These are phyloP conservation scores for Globisporangium paddicum DNA, from an alignment of 352 stramenopile species.

Conservation along the genomic window DNA sequence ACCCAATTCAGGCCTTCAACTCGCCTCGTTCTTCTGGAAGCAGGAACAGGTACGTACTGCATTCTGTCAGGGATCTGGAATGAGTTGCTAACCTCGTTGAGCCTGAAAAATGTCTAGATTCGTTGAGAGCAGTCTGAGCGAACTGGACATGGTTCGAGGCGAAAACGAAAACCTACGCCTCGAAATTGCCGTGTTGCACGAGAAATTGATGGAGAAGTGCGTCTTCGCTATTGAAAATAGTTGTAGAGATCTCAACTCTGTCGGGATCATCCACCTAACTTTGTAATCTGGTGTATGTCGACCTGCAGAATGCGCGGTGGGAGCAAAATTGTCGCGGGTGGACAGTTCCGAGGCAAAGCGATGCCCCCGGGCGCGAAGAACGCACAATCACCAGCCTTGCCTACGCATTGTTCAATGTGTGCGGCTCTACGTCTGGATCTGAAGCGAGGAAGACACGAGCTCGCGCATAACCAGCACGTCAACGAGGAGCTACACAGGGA, in stretches of 20 bases:
- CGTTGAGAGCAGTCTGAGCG: neutral
- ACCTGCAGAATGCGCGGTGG: slow-evolving; percentile 27
- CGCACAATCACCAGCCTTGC: neutral
- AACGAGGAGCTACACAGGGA: slow-evolving; percentile 22
- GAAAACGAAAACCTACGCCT: slow-evolving; percentile 26
- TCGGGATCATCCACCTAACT: neutral
- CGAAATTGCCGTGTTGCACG: slow-evolving; percentile 22
- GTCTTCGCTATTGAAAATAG: neutral
- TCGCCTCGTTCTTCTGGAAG: neutral
- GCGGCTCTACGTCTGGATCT: slow-evolving; percentile 13
- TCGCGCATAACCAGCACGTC: slow-evolving; percentile 7
- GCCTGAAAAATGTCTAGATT: neutral
- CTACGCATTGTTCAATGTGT: slow-evolving; percentile 16
- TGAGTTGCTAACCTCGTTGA: neutral
- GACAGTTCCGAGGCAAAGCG: slow-evolving; percentile 28
- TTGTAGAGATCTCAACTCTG: neutral
- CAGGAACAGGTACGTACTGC: neutral
- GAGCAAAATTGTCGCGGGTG: slow-evolving; percentile 31
- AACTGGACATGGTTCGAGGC: slow-evolving; percentile 8
- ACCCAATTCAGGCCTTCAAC: slow-evolving; percentile 1
- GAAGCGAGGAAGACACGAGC: slow-evolving; percentile 18
- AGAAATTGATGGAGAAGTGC: slow-evolving; percentile 35
- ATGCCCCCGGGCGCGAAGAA: neutral
- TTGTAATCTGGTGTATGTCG: neutral
- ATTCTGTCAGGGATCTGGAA: neutral